Evolutionary conservation across 371 early-diverging fungal genomes (phyloP).

Genomic region (Apophysomyces variabilis): DNA sequence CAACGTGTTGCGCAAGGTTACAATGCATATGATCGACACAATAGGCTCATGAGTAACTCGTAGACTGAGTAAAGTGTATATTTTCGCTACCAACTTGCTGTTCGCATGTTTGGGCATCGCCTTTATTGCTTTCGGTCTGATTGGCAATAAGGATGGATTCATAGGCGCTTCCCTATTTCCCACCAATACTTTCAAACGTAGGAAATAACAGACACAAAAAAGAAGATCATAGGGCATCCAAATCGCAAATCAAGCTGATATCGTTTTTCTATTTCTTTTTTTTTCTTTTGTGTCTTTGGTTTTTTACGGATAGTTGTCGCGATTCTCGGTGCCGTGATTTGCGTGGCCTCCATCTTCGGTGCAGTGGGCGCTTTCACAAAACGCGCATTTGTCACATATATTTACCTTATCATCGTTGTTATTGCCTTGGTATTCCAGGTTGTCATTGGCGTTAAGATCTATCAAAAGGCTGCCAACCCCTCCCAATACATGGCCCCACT

Average conservation of each 20-base stretch:
- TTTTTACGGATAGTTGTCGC: constrained; percentile 26
- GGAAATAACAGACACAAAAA: constrained; percentile 11
- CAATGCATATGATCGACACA: constrained; percentile 3
- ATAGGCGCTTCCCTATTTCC: constrained; percentile 48
- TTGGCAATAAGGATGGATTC: constrained; percentile 41
- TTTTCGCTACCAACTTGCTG: constrained; percentile 47
- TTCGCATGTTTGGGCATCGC: constrained; percentile 50
- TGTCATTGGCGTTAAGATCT: constrained; percentile 45
- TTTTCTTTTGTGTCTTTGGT: neutral
- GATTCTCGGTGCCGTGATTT: constrained; percentile 45
- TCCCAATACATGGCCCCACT: constrained; percentile 34
- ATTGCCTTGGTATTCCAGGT: constrained; percentile 46
- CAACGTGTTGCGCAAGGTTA: constrained; percentile 42
- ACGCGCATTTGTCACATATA: constrained; percentile 31
- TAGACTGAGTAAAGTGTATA: constrained; percentile 54
- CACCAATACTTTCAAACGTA: constrained; percentile 40
- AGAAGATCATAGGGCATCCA: neutral
- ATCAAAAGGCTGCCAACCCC: constrained; percentile 42
- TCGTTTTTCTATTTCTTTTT: too few relatives aligned
- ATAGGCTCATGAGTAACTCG: neutral
- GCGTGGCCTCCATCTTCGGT: constrained; percentile 45
- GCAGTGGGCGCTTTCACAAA: constrained; percentile 35
- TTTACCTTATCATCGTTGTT: constrained; percentile 45
- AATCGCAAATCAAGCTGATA: neutral
- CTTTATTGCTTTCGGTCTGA: constrained; percentile 47